A percentile compares a stretch with the other conserved stretches of the same genome.
phyloP scores from a whole-genome alignment of 2,329 filamentous ascomycete genomes.

The Verticillium nubilum region DNA sequence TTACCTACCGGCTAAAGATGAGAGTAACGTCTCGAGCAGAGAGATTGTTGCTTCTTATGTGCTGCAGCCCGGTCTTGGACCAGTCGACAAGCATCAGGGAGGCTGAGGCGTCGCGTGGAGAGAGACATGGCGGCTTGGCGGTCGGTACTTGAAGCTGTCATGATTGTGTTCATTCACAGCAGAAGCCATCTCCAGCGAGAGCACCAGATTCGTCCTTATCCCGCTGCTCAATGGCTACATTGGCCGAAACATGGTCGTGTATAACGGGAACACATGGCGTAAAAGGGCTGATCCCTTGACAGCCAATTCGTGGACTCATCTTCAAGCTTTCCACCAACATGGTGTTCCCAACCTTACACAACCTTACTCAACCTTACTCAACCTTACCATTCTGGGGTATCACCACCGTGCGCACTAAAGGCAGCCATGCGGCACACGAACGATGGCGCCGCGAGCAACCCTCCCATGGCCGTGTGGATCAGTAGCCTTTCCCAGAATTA shows the following conservation, averaged over 20 bases:
- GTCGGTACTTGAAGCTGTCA: background rate
- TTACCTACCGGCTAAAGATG: background rate
- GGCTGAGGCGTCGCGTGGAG: background rate
- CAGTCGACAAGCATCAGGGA: background rate
- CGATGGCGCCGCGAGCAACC: background rate
- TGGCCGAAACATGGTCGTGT: too few species aligned
- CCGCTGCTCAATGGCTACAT: too few species aligned
- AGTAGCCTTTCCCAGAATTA: background rate
- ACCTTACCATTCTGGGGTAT: background rate
- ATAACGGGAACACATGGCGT: too few species aligned
- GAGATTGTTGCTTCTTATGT: background rate
- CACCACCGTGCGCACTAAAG: background rate
- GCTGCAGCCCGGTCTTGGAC: background rate
- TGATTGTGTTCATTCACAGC: background rate
- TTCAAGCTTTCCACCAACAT: background rate
- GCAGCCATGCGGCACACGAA: background rate
- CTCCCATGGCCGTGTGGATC: background rate
- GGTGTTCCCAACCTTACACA: background rate
- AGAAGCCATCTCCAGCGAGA: too few species aligned
- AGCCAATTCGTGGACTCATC: background rate
- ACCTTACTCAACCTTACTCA: too few species aligned
- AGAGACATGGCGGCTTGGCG: background rate
- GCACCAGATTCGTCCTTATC: too few species aligned
- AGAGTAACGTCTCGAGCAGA: background rate
- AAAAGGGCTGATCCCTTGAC: background rate